Base-by-base conservation (phyloP, 2,329 filamentous ascomycete species). In the Aspergillus alliaceus region DNA sequence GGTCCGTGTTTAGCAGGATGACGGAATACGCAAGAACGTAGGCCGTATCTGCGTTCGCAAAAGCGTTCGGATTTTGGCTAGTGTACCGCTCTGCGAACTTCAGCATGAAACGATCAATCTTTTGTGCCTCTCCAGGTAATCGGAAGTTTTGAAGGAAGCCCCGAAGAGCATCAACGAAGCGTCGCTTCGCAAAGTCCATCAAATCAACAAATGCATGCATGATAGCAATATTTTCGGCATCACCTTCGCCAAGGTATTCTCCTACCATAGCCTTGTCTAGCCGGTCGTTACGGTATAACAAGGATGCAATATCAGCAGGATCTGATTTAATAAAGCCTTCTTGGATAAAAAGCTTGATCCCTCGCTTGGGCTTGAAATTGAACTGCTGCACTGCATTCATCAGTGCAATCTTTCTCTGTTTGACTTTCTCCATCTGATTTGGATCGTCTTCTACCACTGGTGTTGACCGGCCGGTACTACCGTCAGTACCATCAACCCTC, bases 91-190 rank as follows among this genome's bases (percentile, higher is more conserved):
- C 93, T 9, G 95, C 95, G 76, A 98, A 99, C 74, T 99, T 99
- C 64, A 99, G 80, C 95, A 99, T 98, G 77, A 98, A 96, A 48
- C 95, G 90, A 85, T 99, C 95, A 64, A 99, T 99, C 79, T 99
- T 99, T 72, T 99, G 95, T 0, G 93, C 93, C 75, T 99, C 95
- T 59, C 95, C 95, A 0, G 95, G 95, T 14, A 99, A 80, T 61
- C 95, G 89, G 80, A 99, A 99, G 27, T 91, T 90, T 73, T 99
- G 95, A 12, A 99, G 79, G 68, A 99, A 99, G 57, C 91, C 88
- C 35, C 95, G 87, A 25, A 99, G 79, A 14, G 95, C 89, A 74
- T 97, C 93, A 6, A 97, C 93, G 66, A 99, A 99, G 2, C 93
- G 88, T 54, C 88, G 91, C 73, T 93, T 93, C 9, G 86, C 84